A percentile compares a stretch with the other conserved stretches of the same genome.
Evolutionary conservation across 1,284 basidiomycete species (phyloP).

Genomic region (Cryptococcus neoformans): DNA sequence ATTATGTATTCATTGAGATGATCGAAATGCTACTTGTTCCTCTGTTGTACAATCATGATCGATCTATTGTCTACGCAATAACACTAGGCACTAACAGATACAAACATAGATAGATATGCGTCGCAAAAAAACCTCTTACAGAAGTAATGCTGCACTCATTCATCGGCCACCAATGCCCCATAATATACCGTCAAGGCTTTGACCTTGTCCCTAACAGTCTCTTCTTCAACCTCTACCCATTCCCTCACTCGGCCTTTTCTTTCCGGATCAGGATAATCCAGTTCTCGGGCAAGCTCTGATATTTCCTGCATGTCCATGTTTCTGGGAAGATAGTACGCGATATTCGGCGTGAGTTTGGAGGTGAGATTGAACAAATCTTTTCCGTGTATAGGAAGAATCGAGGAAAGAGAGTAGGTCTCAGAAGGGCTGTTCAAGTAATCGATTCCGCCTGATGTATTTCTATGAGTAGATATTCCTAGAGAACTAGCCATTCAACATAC

Average conservation of each 20-base stretch:
- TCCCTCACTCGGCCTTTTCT: conserved; percentile 19
- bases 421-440: conserved; percentile 46
- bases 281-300: conserved; percentile 52
- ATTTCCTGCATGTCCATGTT: conserved; percentile 77
- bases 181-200: conserved; percentile 56
- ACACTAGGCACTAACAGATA: background rate
- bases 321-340: conserved; percentile 87
- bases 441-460: conserved; percentile 27
- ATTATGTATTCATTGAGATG: background rate
- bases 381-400: conserved; percentile 76
- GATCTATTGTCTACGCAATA: no score
- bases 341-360: conserved; percentile 63
- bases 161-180: conserved; percentile 47
- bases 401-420: conserved; percentile 65
- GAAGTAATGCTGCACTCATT: background rate
- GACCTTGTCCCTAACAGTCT: conserved; percentile 54
- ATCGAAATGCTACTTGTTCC: background rate
- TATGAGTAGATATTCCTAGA: background rate
- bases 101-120: no score
- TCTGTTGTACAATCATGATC: no score
- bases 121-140: no score
- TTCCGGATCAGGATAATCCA: conserved; percentile 6
- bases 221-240: conserved; percentile 53
- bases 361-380: conserved; percentile 72
- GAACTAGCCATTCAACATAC: conserved; percentile 55